Conservation (phyloP, 1,139 yeast genomes). For the Candida sanyaensis region DNA sequence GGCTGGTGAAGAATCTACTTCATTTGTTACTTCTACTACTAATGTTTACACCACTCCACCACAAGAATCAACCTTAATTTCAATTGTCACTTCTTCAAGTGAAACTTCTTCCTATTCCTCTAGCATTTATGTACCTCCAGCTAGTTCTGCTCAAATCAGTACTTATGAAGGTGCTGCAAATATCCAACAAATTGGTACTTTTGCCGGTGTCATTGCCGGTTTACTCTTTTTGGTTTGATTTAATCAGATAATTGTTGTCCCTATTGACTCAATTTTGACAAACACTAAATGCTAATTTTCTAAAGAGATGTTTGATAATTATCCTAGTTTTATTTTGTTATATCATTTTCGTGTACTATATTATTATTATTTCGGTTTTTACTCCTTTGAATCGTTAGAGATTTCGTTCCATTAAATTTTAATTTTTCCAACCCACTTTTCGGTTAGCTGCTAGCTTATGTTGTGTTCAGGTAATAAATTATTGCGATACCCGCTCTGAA, state of each 20-base stretch:
- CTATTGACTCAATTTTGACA: not conserved
- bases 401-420: not conserved
- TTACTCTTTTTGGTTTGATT: not conserved
- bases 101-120: not conserved
- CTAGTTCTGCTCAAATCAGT: not conserved
- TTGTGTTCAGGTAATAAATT: too few species aligned
- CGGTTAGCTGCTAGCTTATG: too few species aligned
- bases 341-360: not conserved
- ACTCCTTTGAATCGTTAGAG: not conserved
- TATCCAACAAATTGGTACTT: not conserved
- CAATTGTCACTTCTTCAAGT: not conserved
- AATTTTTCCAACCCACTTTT: too few species aligned
- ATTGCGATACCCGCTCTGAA: not conserved
- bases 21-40: not conserved
- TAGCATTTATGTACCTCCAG: not conserved
- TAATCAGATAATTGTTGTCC: not conserved
- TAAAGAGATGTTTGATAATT: not conserved
- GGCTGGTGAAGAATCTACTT: not conserved
- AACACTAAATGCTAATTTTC: not conserved
- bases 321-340: not conserved
- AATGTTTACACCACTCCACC: conserved; percentile 4
- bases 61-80: not conserved
- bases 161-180: conserved; percentile 2
- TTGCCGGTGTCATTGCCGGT: conserved; percentile 1
- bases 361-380: not conserved